Base-by-base conservation (phyloP, 768 basidiomycete species). In the Mycena metata region DNA sequence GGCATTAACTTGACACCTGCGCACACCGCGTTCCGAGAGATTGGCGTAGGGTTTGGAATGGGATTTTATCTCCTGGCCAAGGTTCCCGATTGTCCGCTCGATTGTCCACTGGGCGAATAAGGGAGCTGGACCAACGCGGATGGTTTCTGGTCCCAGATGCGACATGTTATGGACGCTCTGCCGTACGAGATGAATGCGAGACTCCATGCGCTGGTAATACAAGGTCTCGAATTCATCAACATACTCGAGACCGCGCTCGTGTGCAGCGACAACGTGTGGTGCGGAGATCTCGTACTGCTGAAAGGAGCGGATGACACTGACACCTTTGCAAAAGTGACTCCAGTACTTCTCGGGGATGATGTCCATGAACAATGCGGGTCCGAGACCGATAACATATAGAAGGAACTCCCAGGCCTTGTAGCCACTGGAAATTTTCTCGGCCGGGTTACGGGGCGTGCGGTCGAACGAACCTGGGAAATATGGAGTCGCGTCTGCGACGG, bases 341-440 rank as follows among this genome's bases (percentile, higher is more conserved):
- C 52, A 54, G 24, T 54, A 24, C 19, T 17, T 10, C 10, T 36
- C 17, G 19, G 52, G 52, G 3, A 54, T 19, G 8, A 54, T 54
- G 1, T 33, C 52, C 5, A n/a, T 5, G 19, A 54, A 35, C 1
- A 54, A 16, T 1, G 52, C 52, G 6, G 51, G 52, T 11, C 24
- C 52, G 17, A 54, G 52, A 9, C 52, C 52, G 19, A 36, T 19
- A 7, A 54, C 1, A 16, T 54, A 54, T 8, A 54, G 19, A 4
- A 54, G 11, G n/a, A n/a, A 54, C 13, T 54, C 52, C 52, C 33
- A 54, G 4, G 52, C 52, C 35, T 54, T 54, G 35, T 54, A 54
- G 9, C 52, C 52, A 15, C 52, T 54, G 7, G 30, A n/a, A 12
- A 54, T 19, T 35, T 54, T 54, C 10, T 35, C 19, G 19, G 52